These are phyloP conservation scores for Triangularia setosa DNA, from an alignment of 2,329 filamentous ascomycete species.

Conservation along the genomic window DNA sequence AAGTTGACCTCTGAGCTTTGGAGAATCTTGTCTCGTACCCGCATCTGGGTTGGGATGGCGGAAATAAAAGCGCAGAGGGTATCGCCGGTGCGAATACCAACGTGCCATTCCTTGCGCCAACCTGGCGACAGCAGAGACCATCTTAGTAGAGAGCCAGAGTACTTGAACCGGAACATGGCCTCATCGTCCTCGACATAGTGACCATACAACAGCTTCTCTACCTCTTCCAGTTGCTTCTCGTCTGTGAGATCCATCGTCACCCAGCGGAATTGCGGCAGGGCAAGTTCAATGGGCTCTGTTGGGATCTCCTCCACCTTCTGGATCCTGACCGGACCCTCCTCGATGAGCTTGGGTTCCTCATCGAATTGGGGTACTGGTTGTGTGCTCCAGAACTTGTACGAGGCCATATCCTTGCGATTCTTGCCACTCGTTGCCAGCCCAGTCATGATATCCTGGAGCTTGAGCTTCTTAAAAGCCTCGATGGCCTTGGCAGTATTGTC, in stretches of 20 bases:
- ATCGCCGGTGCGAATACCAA: conserved; percentile 80
- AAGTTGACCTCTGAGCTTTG: conserved; percentile 94
- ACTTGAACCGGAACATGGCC: conserved; percentile 97
- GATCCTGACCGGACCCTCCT: conserved; percentile 80
- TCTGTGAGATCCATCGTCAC: conserved; percentile 81
- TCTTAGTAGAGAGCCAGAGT: conserved; percentile 81
- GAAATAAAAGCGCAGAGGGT: conserved; percentile 96
- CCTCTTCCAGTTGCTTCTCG: conserved; percentile 75
- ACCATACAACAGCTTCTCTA: conserved; percentile 84
- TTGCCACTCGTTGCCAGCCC: conserved; percentile 73
- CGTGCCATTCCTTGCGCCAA: conserved; percentile 92
- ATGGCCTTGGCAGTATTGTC: conserved; percentile 40
- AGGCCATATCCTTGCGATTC: conserved; percentile 93
- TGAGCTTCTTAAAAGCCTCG: conserved; percentile 58
- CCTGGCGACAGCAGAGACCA: conserved; percentile 95
- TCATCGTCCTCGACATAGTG: conserved; percentile 98
- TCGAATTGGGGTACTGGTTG: conserved; percentile 90
- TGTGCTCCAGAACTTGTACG: conserved; percentile 98
- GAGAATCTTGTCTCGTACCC: conserved; percentile 71
- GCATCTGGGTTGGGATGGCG: conserved; percentile 79
- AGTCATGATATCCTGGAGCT: conserved; percentile 68
- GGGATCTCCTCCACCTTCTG: conserved; percentile 76
- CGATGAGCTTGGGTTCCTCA: conserved; percentile 45
- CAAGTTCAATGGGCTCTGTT: conserved; percentile 68
- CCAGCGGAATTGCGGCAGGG: conserved; percentile 84